These are phyloP conservation scores for Staphylotrichum longicolle DNA, from an alignment of 495 filamentous ascomycete species.

Conservation along the genomic window DNA sequence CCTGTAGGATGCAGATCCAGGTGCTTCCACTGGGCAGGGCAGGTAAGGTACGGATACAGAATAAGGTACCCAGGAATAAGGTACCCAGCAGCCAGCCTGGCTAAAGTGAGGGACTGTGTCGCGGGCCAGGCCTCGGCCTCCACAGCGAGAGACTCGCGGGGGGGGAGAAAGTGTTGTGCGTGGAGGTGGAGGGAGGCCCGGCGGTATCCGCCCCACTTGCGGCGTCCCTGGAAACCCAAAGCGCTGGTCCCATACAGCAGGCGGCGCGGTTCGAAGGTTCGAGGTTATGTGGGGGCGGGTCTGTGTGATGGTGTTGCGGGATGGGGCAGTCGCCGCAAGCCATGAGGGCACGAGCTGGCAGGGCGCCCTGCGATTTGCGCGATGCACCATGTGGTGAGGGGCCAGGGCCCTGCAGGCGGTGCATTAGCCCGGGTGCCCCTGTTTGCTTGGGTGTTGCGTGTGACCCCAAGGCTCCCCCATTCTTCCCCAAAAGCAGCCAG, in stretches of 20 bases:
- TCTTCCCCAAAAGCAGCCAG: not conserved
- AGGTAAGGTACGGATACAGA: too few relatives aligned
- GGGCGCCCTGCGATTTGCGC: conserved; percentile 29
- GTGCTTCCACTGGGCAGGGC: not conserved
- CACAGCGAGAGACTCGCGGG: not conserved
- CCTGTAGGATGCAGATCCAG: not conserved
- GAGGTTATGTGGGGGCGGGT: conserved; percentile 8
- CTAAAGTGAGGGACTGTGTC: not conserved
- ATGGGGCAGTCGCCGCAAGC: conserved; percentile 26
- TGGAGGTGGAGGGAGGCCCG: not conserved
- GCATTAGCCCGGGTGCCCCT: conserved; percentile 11
- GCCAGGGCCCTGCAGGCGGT: conserved; percentile 1
- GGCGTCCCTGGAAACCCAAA: not conserved
- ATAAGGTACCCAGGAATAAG: too few relatives aligned
- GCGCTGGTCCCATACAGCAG: conserved; percentile 11
- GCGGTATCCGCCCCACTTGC: not conserved
- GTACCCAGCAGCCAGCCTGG: too few relatives aligned
- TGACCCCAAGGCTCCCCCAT: not conserved
- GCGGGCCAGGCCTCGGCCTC: conserved; percentile 1
- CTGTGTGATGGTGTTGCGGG: conserved; percentile 12
- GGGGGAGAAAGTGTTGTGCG: too few relatives aligned
- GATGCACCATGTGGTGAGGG: conserved; percentile 18
- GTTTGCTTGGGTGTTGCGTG: not conserved
- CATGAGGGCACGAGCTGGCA: conserved; percentile 28
- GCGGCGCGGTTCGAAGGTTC: conserved; percentile 17